Conservation (phyloP, 352 stramenopile species). For the Globisporangium paroecandrum region DNA sequence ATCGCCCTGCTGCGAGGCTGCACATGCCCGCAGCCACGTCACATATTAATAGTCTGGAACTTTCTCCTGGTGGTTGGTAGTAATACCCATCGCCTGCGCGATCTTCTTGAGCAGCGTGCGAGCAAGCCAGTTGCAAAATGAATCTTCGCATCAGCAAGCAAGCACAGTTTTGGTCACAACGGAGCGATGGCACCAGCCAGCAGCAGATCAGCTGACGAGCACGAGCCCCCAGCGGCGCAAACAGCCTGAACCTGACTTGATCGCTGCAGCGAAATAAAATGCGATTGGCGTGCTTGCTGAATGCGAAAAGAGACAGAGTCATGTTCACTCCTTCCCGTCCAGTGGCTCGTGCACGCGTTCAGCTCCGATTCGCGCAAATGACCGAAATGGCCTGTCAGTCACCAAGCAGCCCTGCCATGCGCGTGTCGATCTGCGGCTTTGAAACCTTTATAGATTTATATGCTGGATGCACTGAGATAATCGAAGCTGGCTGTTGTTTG, state of each 20-base stretch:
- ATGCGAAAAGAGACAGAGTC: background rate
- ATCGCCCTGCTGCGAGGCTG: background rate
- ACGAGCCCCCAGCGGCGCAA: background rate
- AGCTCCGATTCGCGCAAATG: background rate
- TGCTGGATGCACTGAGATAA: background rate
- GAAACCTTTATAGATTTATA: background rate
- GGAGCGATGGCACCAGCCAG: background rate
- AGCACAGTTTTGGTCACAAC: background rate
- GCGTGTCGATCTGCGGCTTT: background rate
- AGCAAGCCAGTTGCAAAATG: background rate
- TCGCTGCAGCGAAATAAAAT: background rate
- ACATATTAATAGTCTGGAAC: constrained; percentile 2
- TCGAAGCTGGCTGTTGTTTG: background rate
- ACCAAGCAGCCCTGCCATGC: background rate
- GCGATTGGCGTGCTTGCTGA: background rate
- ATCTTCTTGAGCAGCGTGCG: background rate
- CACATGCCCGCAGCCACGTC: background rate
- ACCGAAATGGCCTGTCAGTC: background rate
- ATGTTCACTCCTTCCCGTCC: background rate
- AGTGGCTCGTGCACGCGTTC: background rate
- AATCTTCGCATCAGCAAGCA: background rate
- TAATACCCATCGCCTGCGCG: background rate
- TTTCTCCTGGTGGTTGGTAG: background rate
- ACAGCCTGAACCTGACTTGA: background rate
- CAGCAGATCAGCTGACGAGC: background rate